Evolutionary conservation across 768 basidiomycete species (phyloP).

Genomic region (Cystobasidium ongulense): DNA sequence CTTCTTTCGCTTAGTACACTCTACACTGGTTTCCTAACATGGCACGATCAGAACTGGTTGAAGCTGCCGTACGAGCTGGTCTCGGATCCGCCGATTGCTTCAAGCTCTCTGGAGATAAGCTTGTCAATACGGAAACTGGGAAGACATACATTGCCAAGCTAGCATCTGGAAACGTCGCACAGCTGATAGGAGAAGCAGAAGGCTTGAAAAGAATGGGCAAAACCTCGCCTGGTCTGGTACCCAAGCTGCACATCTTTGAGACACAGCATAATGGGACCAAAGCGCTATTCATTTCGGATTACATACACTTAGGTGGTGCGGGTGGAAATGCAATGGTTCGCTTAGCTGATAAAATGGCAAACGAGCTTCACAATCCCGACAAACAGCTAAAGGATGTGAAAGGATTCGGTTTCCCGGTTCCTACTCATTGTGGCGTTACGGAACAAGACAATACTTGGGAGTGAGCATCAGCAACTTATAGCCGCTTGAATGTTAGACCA

Average conservation of each 20-base stretch:
- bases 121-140: background rate
- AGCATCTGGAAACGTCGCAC: background rate
- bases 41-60: background rate
- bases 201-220: conserved; percentile 11
- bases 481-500: background rate
- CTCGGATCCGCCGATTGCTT: conserved; percentile 2
- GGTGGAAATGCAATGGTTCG: background rate
- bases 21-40: background rate
- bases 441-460: conserved; percentile 28
- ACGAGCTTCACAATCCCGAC: conserved; percentile 25
- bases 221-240: conserved; percentile 11
- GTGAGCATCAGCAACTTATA: background rate
- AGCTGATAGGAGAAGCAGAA: conserved; percentile 18
- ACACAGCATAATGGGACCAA: background rate
- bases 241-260: background rate
- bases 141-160: conserved; percentile 9
- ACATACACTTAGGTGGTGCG: background rate
- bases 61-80: conserved; percentile 15
- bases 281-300: conserved; percentile 28
- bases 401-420: background rate
- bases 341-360: conserved; percentile 3
- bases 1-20: background rate
- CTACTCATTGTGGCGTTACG: conserved; percentile 24
- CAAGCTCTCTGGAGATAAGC: background rate
- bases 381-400: background rate